Base-by-base conservation (phyloP, 495 filamentous ascomycete genomes). In the Xylaria longipes region DNA sequence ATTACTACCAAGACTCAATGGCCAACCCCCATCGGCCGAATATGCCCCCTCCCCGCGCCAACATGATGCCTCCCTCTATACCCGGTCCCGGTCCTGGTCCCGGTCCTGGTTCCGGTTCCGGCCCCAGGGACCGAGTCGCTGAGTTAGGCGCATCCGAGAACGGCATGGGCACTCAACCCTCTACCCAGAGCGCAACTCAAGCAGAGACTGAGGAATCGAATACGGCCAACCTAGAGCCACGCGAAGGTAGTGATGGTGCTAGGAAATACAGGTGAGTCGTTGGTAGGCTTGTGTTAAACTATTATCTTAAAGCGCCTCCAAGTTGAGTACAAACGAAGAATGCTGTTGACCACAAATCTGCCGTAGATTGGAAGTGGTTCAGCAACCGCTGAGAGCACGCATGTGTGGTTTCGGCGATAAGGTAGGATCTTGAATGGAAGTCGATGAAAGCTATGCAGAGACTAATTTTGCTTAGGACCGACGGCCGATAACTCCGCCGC, bases 391-490 rank as follows among this genome's bases (percentile, higher is more conserved):
- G 72, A 91, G 96, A 66, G 96, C 96, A 73, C 92, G 96, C 62
- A 99, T 99, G 96, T 99, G 96, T 85, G 96, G 96, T 2, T 99
- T 98, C 85, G 96, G 96, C 67, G 96, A 99, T 81, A 99, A 99
- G 88, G 94, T 97, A 79, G 45, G 85, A 46, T 70, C 56, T 45
- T 33, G 31, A 39, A 57, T 58, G 31, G 52, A 50, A 46, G 60
- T 72, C 45, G 57, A 52, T 41, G 39, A 48, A 54, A 45, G 41
- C 22, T 14, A 29, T 66, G n/a, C 66, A 25, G 65, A 41, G 33
- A 41, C 62, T 73, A 69, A 76, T 60, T 25, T 62, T 33, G 52
- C 65, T 68, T 68, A 97, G 94, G 96, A 99, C 80, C 92, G 96
- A 76, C 88, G 96, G 72, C 96, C 96, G 29, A 97, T 99, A 79